phyloP scores from a whole-genome alignment of 2,329 filamentous ascomycete species.

The Microdochium paspali region DNA sequence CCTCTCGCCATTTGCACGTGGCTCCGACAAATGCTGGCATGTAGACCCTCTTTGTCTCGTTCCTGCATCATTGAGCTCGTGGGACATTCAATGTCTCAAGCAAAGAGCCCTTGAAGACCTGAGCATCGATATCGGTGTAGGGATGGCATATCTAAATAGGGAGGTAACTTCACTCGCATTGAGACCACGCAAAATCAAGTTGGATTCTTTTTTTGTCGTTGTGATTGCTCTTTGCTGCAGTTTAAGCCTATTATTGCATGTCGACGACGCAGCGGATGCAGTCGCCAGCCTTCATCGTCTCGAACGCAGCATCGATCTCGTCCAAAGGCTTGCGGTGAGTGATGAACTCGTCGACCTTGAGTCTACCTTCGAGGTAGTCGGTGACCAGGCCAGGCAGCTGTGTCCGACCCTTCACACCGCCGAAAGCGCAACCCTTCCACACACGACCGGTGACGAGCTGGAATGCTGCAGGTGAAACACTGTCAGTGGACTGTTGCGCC shows the following conservation, averaged over 20 bases:
- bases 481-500: constrained; percentile 8
- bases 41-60: no score
- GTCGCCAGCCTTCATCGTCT: constrained; percentile 91
- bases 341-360: constrained; percentile 99
- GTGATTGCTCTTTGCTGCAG: neutral
- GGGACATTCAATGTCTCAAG: no score
- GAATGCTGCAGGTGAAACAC: constrained; percentile 56
- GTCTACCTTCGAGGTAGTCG: constrained; percentile 80
- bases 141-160: neutral
- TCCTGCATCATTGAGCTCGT: no score
- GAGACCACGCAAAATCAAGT: neutral
- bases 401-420: constrained; percentile 92
- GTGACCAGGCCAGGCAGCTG: constrained; percentile 81
- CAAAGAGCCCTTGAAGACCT: no score
- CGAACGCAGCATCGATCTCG: constrained; percentile 84
- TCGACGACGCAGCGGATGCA: constrained; percentile 92
- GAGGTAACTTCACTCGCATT: neutral
- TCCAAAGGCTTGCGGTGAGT: constrained; percentile 80
- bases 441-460: constrained; percentile 96
- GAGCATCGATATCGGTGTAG: no score
- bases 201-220: neutral
- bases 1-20: no score
- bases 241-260: constrained; percentile 26
- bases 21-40: no score
- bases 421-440: constrained; percentile 97